A percentile compares a stretch with the other conserved stretches of the same genome.
phyloP scores from a whole-genome alignment of 176 grass and related monocot species.

The Aechmea fasciata region DNA sequence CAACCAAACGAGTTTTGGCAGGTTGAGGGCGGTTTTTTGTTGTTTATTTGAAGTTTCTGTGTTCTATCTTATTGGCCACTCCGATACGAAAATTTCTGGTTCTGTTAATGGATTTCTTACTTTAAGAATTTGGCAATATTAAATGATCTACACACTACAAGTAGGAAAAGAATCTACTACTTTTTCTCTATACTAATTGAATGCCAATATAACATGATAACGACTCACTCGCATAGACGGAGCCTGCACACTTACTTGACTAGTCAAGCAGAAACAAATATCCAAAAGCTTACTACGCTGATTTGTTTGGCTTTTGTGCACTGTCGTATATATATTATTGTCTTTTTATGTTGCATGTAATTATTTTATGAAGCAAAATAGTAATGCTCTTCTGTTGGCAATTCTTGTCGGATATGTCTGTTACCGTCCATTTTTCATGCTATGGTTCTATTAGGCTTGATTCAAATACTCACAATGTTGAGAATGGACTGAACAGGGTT shows the following conservation, averaged over 20 bases:
- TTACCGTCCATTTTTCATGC: neutral
- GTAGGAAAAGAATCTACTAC: too few relatives aligned
- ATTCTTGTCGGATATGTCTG: neutral
- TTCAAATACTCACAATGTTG: neutral
- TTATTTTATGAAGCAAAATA: neutral
- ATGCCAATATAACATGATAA: too few relatives aligned
- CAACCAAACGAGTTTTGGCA: constrained; percentile 61
- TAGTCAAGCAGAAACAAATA: too few relatives aligned
- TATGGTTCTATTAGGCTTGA: neutral
- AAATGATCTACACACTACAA: too few relatives aligned
- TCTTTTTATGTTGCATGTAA: neutral
- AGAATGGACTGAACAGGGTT: constrained; percentile 45
- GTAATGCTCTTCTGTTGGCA: too few relatives aligned
- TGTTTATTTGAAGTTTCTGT: neutral
- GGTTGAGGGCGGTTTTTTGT: constrained; percentile 28
- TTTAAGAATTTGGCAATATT: neutral
- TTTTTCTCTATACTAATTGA: too few relatives aligned
- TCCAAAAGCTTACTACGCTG: too few relatives aligned
- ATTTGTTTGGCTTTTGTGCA: too few relatives aligned
- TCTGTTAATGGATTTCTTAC: neutral
- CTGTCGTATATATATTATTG: too few relatives aligned
- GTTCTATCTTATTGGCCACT: neutral
- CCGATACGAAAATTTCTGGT: too few relatives aligned
- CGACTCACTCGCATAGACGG: too few relatives aligned
- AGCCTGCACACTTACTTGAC: too few relatives aligned